phyloP scores from a whole-genome alignment of 331 rosid genomes.

The Quercus lobata region DNA sequence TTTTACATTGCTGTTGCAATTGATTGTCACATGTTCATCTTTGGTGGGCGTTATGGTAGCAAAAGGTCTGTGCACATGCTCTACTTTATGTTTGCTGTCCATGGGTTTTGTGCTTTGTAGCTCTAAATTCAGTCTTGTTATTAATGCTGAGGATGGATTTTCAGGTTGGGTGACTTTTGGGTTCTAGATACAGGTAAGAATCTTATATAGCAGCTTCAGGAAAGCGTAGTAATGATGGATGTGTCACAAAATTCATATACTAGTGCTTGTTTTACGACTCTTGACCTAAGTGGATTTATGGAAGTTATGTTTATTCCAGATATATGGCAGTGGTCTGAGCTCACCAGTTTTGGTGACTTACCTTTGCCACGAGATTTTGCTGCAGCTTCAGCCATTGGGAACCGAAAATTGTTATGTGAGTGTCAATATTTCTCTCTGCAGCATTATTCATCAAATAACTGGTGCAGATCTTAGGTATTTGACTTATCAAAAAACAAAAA shows the following conservation, averaged over 20 bases:
- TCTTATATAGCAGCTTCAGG: constrained; percentile 4
- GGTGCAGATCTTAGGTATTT: constrained; percentile 3
- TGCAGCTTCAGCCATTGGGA: constrained; percentile 91
- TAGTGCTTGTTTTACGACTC: constrained; percentile 12
- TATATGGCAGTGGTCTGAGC: constrained; percentile 99
- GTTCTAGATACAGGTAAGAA: constrained; percentile 88
- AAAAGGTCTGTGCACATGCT: constrained; percentile 46
- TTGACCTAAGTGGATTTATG: not conserved
- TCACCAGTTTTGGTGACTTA: constrained; percentile 89
- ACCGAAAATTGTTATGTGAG: constrained; percentile 77
- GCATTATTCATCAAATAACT: not conserved
- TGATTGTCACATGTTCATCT: constrained; percentile 94
- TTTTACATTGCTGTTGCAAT: constrained; percentile 86
- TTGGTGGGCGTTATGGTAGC: constrained; percentile 86
- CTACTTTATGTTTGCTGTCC: not conserved
- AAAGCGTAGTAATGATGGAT: constrained; percentile 1
- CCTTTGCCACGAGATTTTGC: constrained; percentile 94
- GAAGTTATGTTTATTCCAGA: constrained; percentile 43
- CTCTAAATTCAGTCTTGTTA: not conserved
- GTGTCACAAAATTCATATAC: not conserved
- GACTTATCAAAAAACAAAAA: not conserved
- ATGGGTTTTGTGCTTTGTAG: constrained; percentile 5
- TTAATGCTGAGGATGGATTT: constrained; percentile 25
- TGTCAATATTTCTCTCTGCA: not conserved
- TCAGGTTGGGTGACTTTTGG: constrained; percentile 99